These are phyloP conservation scores for Ephemerocybe angulata DNA, from an alignment of 768 basidiomycete species.

Conservation along the genomic window DNA sequence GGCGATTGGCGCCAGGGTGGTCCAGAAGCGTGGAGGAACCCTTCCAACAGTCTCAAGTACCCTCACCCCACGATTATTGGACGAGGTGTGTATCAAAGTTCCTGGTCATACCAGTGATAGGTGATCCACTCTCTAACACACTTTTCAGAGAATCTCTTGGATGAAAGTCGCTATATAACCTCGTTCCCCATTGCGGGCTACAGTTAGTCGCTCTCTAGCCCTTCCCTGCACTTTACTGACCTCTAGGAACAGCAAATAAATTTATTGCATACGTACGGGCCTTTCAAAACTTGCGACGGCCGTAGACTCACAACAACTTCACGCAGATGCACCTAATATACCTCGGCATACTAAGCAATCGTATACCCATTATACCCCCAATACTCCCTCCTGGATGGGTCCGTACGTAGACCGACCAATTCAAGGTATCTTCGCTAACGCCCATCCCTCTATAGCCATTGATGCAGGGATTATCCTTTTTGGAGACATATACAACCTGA, in stretches of 20 bases:
- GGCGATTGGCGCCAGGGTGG: too few relatives aligned
- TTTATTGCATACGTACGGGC: neutral
- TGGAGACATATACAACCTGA: neutral
- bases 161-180: neutral
- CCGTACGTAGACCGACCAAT: neutral
- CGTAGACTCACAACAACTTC: neutral
- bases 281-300: too few relatives aligned
- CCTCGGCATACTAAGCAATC: neutral
- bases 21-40: neutral
- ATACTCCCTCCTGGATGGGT: neutral
- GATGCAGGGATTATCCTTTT: conserved; percentile 1
- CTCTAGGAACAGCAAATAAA: neutral
- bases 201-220: neutral
- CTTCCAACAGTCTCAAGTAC: neutral
- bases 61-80: neutral
- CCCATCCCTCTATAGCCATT: neutral
- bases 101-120: neutral
- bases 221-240: neutral
- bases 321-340: conserved; percentile 2
- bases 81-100: neutral
- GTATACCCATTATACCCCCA: neutral
- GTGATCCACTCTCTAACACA: neutral
- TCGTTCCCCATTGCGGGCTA: neutral
- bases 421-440: neutral
- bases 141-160: neutral